phyloP scores from a whole-genome alignment of 2,329 filamentous ascomycete species.

The Cladosporium austrohemisphaericum region DNA sequence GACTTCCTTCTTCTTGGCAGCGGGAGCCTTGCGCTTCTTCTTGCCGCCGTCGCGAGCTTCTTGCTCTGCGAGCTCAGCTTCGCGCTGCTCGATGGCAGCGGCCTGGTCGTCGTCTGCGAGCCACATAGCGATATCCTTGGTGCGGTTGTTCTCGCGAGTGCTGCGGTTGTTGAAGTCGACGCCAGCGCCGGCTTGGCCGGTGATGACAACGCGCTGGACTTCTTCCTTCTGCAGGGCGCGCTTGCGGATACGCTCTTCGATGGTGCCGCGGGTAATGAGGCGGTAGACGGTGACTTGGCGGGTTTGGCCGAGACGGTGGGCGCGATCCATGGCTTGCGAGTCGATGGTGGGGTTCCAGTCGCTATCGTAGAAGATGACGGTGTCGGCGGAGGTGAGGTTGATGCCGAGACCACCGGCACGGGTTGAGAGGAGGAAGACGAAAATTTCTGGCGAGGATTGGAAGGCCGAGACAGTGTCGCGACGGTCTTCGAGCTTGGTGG shows the following conservation, averaged over 20 bases:
- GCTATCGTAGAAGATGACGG: conserved; percentile 98
- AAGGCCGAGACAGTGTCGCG: conserved; percentile 96
- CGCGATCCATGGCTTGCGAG: conserved; percentile 97
- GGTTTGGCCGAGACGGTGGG: conserved; percentile 94
- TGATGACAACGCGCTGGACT: conserved; percentile 94
- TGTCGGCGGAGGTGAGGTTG: conserved; percentile 93
- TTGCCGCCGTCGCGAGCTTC: conserved; percentile 48
- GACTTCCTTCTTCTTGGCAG: conserved; percentile 59
- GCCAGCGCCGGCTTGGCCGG: conserved; percentile 60
- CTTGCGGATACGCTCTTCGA: conserved; percentile 97
- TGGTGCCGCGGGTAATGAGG: conserved; percentile 92
- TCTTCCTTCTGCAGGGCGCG: conserved; percentile 97
- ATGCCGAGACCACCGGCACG: conserved; percentile 97
- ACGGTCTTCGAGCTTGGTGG: conserved; percentile 93
- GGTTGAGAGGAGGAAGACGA: conserved; percentile 93
- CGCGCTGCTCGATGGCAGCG: conserved; percentile 86
- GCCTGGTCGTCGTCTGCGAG: conserved; percentile 95
- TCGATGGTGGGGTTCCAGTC: conserved; percentile 99
- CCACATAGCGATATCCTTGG: conserved; percentile 98
- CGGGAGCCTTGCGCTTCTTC: conserved; percentile 47
- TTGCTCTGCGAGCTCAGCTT: conserved; percentile 73
- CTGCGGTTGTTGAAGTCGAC: conserved; percentile 92
- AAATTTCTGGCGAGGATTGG: conserved; percentile 90
- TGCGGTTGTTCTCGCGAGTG: conserved; percentile 85
- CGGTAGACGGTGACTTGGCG: conserved; percentile 95